Evolutionary conservation across 306 rosid species (phyloP).

Genomic region (Acacia confusa): DNA sequence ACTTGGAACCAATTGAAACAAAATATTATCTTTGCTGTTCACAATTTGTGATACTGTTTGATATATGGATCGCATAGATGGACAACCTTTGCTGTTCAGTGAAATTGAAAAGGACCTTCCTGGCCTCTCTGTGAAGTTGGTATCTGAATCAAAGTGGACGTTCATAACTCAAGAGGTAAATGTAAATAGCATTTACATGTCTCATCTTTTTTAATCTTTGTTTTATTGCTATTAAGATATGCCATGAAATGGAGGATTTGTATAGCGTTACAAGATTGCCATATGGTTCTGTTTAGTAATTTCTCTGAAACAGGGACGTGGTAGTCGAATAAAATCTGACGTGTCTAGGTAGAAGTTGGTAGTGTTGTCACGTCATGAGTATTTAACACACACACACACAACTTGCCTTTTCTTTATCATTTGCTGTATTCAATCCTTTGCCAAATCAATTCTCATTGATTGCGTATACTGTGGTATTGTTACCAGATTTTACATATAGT

Average conservation of each 20-base stretch:
- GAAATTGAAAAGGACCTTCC: conserved; percentile 74
- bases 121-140: conserved; percentile 50
- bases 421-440: no score
- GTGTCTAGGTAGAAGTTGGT: no score
- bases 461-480: no score
- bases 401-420: no score
- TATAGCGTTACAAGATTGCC: not conserved
- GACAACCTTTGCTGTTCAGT: conserved; percentile 21
- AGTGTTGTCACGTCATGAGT: no score
- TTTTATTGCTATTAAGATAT: not conserved
- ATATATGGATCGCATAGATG: not conserved
- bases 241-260: not conserved
- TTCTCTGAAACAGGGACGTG: not conserved
- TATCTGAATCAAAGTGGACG: conserved; percentile 80
- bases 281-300: not conserved
- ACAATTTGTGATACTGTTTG: not conserved
- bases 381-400: conserved; percentile 6
- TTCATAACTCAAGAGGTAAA: conserved; percentile 80
- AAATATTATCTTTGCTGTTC: not conserved
- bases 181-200: not conserved
- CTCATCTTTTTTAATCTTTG: no score
- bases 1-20: not conserved
- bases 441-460: no score
- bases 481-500: no score
- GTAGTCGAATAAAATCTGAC: no score